Evolutionary conservation across 306 rosid species (phyloP).

Genomic region (Lupinus albus): DNA sequence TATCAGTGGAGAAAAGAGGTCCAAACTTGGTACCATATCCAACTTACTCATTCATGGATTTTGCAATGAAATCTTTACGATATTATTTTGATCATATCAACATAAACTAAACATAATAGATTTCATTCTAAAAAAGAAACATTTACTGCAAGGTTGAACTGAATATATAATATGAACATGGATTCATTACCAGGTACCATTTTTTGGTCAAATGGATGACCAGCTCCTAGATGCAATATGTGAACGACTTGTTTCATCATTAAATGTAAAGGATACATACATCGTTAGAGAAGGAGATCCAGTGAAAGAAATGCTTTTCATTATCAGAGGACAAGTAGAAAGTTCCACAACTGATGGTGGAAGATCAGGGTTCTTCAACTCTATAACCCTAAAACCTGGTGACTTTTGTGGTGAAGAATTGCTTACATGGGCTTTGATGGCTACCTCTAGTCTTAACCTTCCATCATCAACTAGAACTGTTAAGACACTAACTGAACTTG

Average conservation of each 20-base stretch:
- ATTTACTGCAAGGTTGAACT: not conserved
- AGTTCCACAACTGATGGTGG: conserved; percentile 92
- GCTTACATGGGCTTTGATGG: conserved; percentile 80
- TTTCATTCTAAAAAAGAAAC: not conserved
- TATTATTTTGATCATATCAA: too few species aligned
- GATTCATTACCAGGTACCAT: conserved; percentile 62
- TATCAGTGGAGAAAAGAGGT: not conserved
- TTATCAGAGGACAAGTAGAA: conserved; percentile 81
- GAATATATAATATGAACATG: not conserved
- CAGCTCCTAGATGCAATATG: conserved; percentile 91
- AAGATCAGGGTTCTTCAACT: conserved; percentile 78
- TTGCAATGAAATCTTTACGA: not conserved
- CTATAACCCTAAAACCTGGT: conserved; percentile 67
- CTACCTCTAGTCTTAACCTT: conserved; percentile 58
- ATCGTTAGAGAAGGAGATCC: conserved; percentile 80
- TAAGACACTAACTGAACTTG: conserved; percentile 69
- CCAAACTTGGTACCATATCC: not conserved
- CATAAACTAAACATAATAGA: not conserved
- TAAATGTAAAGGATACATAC: conserved; percentile 69
- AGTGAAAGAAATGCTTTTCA: conserved; percentile 85
- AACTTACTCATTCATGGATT: not conserved
- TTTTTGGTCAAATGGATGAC: conserved; percentile 86
- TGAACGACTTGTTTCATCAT: conserved; percentile 77
- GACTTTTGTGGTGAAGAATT: conserved; percentile 92
- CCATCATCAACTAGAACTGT: conserved; percentile 80